Conservation (phyloP, 2,329 filamentous ascomycete species). For the Colletotrichum cordylinicola region DNA sequence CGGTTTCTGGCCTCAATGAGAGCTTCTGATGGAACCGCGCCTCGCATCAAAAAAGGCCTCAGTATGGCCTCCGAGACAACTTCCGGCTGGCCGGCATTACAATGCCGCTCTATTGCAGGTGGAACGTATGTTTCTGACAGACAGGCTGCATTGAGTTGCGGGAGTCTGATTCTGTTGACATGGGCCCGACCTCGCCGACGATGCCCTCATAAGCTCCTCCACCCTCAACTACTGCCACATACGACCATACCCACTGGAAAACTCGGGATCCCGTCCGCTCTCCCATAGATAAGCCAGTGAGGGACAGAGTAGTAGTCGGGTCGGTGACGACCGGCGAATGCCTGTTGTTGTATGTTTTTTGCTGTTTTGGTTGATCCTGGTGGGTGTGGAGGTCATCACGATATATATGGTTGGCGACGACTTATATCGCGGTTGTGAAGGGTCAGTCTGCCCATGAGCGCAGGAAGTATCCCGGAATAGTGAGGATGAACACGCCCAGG, state of each 20-base stretch:
- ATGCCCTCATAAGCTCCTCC: too few relatives aligned
- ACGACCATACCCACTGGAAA: neutral
- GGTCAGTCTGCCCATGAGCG: neutral
- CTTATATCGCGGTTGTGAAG: too few relatives aligned
- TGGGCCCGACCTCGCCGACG: too few relatives aligned
- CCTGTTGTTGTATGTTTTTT: neutral
- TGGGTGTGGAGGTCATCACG: too few relatives aligned
- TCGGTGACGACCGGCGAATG: neutral
- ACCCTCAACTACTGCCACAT: too few relatives aligned
- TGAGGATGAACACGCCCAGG: neutral
- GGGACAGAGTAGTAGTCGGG: neutral
- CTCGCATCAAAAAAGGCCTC: neutral
- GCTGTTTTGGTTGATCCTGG: too few relatives aligned
- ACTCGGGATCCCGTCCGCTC: neutral
- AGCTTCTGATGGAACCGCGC: neutral
- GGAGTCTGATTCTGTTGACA: too few relatives aligned
- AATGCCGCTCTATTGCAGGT: neutral
- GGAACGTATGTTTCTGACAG: neutral
- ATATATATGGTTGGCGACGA: too few relatives aligned
- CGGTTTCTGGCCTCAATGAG: neutral
- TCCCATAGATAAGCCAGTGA: neutral
- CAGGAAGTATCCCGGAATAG: neutral
- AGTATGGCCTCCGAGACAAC: neutral
- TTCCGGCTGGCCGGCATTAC: fast-evolving
- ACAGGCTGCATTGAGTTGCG: neutral